Evolutionary conservation across 371 early-diverging fungal species (phyloP), one percentile per base, ranked within the genome.

Genomic region (Lichtheimia hyalospora): DNA sequence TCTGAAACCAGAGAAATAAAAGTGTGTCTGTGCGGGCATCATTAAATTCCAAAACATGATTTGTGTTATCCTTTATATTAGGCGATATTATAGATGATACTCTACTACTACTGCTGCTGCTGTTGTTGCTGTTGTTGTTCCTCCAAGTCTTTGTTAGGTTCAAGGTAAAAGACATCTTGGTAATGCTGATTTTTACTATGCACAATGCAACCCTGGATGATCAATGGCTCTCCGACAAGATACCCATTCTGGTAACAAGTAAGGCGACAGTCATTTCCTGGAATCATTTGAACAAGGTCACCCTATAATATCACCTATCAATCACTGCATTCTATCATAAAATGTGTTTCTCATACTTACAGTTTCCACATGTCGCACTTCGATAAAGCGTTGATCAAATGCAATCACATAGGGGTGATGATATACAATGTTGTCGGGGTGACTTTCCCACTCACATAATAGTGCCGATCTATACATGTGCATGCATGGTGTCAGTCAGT

Each of bases 401-500:
- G 94, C 95, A 57, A 93, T 71, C 23, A 95, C 74, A 62, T 89
- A 94, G 7, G 93, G 94, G 27, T 85, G 72, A 23, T 78, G 64
- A 42, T 75, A 84, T 14, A 90, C 84, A 76, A 84, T 65, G 57
- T 67, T 67, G 24, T 76, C 70, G 15, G 83, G 78, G 15, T 61
- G 54, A 13, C 69, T 65, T 28, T 70, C 77, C 81, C 75, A 81
- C 52, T 58, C 65, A 51, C 63, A 67, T 15, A 67, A 41, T 24
- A 66, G 54, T 16, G 41, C 43, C 2, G 69, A 60, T 58, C 62
- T 60, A 8, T 49, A 23, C 3, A n/a, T 48, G 25, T 34, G 8
- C 34, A 34, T 34, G 34, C 34, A 34, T 34, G 5, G 34, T 34
- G 34, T 34, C 34, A 34, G 34, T 34, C 34, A 34, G 10, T 34